Evolutionary conservation across 805 yeast species (phyloP).

Genomic region (Myxozyma udenii): DNA sequence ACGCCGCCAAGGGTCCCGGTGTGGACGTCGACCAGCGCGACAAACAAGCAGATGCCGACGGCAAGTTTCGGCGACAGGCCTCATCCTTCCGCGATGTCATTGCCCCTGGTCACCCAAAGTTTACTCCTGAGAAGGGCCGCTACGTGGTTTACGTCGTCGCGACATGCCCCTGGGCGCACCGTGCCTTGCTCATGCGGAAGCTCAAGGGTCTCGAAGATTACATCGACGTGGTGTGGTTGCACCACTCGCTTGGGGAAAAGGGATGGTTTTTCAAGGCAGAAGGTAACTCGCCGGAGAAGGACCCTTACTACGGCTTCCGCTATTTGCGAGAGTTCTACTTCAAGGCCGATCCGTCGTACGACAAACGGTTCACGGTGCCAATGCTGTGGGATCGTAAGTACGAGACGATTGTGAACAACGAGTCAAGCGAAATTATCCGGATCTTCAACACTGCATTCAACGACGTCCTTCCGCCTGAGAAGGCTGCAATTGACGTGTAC

Average conservation of each 20-base stretch:
- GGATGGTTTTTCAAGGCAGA: slow-evolving; percentile 72
- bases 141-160: slow-evolving; percentile 87
- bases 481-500: slow-evolving; percentile 56
- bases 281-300: slow-evolving; percentile 47
- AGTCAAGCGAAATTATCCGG: slow-evolving; percentile 78
- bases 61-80: slow-evolving; percentile 31
- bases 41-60: slow-evolving; percentile 29
- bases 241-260: slow-evolving; percentile 75
- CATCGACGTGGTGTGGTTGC: slow-evolving; percentile 64
- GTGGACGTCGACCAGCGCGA: slow-evolving; percentile 25
- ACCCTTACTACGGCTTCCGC: slow-evolving; percentile 54
- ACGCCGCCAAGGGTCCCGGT: slow-evolving; percentile 26
- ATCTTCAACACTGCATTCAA: slow-evolving; percentile 73
- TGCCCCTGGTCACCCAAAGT: slow-evolving; percentile 53
- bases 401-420: slow-evolving; percentile 84
- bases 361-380: slow-evolving; percentile 87
- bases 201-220: slow-evolving; percentile 65
- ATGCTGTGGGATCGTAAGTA: slow-evolving; percentile 85
- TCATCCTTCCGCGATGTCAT: slow-evolving; percentile 62
- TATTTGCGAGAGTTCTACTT: slow-evolving; percentile 69
- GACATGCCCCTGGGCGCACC: slow-evolving; percentile 97
- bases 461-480: slow-evolving; percentile 40
- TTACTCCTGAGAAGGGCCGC: slow-evolving; percentile 72
- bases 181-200: slow-evolving; percentile 68
- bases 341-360: slow-evolving; percentile 70